These are phyloP conservation scores for Verruconis gallopava DNA, from an alignment of 2,329 filamentous ascomycete genomes.

Conservation along the genomic window DNA sequence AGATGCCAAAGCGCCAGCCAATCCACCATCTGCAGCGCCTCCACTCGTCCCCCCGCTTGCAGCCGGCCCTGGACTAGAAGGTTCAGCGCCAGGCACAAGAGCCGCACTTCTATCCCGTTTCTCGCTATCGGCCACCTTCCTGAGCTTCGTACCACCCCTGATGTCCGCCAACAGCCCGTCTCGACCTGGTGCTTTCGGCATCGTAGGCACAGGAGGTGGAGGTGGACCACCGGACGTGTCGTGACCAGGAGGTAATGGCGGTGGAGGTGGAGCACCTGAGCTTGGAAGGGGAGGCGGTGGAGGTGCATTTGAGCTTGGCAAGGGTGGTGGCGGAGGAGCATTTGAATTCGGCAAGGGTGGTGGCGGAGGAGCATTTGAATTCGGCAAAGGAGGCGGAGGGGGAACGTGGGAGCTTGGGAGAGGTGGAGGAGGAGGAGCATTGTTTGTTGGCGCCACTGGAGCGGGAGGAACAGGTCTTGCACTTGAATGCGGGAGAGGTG, in stretches of 20 bases:
- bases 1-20: slow-evolving; percentile 53
- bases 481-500: slow-evolving; percentile 12
- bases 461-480: slow-evolving; percentile 6
- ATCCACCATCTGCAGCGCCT: slow-evolving; percentile 36
- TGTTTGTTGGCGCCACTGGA: slow-evolving; percentile 6
- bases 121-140: slow-evolving; percentile 59
- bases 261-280: slow-evolving; percentile 22
- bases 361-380: slow-evolving; percentile 13
- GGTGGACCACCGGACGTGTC: slow-evolving; percentile 26
- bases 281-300: slow-evolving; percentile 26
- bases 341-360: slow-evolving; percentile 17
- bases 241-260: slow-evolving; percentile 30
- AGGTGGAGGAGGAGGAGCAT: slow-evolving; percentile 35
- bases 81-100: slow-evolving; percentile 38
- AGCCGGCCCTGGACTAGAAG: slow-evolving; percentile 19
- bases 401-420: slow-evolving; percentile 29
- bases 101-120: slow-evolving; percentile 61
- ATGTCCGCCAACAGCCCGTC: slow-evolving; percentile 54
- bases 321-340: slow-evolving; percentile 18
- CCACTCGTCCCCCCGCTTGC: slow-evolving; percentile 39
- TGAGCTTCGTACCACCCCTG: slow-evolving; percentile 50
- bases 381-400: slow-evolving; percentile 24
- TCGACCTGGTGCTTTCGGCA: slow-evolving; percentile 14
- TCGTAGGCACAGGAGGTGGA: slow-evolving; percentile 21
- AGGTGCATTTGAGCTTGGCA: slow-evolving; percentile 21